Conservation (phyloP, 192 early-diverging fungal genomes). For the Gigaspora rosea region DNA sequence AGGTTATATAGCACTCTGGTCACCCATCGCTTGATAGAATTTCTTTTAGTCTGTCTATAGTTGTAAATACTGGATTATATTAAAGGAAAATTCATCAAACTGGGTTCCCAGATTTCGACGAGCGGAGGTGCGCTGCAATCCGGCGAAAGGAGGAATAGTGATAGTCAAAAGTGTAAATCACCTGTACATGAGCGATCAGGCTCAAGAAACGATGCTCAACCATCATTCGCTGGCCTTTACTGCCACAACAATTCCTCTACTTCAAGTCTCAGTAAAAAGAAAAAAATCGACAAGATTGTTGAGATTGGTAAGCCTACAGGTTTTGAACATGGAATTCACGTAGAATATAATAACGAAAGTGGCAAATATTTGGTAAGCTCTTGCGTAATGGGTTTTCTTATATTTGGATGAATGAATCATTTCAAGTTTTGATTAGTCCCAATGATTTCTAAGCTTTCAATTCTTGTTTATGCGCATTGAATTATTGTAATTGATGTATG, state of each 20-base stretch:
- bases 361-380: constrained; percentile 53
- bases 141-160: background rate
- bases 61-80: constrained; percentile 18
- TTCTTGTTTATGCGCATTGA: background rate
- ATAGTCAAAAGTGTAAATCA: background rate
- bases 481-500: constrained; percentile 11
- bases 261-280: constrained; percentile 22
- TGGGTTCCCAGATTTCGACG: constrained; percentile 23
- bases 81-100: constrained; percentile 21
- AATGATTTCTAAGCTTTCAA: background rate
- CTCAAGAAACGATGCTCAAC: background rate
- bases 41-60: background rate
- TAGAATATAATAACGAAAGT: constrained; percentile 52
- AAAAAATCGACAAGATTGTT: constrained; percentile 46
- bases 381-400: background rate
- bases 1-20: too few relatives aligned
- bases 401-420: background rate
- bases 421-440: background rate
- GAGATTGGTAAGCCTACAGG: constrained; percentile 57
- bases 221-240: background rate
- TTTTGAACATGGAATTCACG: constrained; percentile 60
- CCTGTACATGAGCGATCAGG: background rate
- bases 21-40: too few relatives aligned
- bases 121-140: constrained; percentile 14
- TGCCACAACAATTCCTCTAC: background rate